Evolutionary conservation across 352 stramenopile genomes (phyloP).

Genomic region (Globisporangium solare): DNA sequence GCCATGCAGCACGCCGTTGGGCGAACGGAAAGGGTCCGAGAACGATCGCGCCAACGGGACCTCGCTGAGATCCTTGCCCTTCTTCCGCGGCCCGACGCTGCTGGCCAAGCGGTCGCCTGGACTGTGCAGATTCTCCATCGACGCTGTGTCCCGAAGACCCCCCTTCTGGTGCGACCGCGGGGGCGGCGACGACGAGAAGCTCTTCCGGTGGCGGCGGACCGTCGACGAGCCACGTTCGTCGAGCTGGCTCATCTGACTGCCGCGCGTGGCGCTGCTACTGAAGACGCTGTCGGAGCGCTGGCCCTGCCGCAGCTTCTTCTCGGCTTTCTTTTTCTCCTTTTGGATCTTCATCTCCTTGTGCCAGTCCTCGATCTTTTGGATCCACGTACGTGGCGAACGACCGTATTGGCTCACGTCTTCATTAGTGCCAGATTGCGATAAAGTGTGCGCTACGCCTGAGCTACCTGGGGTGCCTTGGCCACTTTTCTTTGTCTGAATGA

Average conservation of each 20-base stretch:
- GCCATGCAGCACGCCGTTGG: slow-evolving; percentile 24
- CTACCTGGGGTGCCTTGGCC: slow-evolving; percentile 9
- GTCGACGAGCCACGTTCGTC: slow-evolving; percentile 17
- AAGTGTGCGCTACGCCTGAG: slow-evolving; percentile 9
- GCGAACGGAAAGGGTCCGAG: slow-evolving; percentile 62
- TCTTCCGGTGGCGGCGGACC: slow-evolving; percentile 15
- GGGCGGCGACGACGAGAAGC: slow-evolving; percentile 17
- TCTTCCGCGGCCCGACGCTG: slow-evolving; percentile 11
- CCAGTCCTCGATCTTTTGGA: slow-evolving; percentile 79
- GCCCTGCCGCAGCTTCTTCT: slow-evolving; percentile 51
- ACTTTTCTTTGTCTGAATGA: slow-evolving; percentile 37
- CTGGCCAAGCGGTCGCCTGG: slow-evolving; percentile 6
- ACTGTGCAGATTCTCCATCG: slow-evolving; percentile 9
- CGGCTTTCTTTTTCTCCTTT: slow-evolving; percentile 74
- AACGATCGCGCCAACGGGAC: slow-evolving; percentile 44
- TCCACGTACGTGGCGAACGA: slow-evolving; percentile 62
- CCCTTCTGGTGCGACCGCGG: slow-evolving; percentile 13
- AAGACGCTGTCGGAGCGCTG: too few relatives aligned
- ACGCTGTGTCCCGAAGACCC: slow-evolving; percentile 7
- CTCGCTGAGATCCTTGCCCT: slow-evolving; percentile 20
- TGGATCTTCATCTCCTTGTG: slow-evolving; percentile 74
- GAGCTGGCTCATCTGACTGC: slow-evolving; percentile 15
- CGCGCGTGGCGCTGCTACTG: slow-evolving; percentile 12
- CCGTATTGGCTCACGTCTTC: slow-evolving; percentile 39
- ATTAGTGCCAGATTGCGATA: slow-evolving; percentile 16